Evolutionary conservation across 2,329 filamentous ascomycete species (phyloP).

Genomic region (Aureobasidium lini): DNA sequence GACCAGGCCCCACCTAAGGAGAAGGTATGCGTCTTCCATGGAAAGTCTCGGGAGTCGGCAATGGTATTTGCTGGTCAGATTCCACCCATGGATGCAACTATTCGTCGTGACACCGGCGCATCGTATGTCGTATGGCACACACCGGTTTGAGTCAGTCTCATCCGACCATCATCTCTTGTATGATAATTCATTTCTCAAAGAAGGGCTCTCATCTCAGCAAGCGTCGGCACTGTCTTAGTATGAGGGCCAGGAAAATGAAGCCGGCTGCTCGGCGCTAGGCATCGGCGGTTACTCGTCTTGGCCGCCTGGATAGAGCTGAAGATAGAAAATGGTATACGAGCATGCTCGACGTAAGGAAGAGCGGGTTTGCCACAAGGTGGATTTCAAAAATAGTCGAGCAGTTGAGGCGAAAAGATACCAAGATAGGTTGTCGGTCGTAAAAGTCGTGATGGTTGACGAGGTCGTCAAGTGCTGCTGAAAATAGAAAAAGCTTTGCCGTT

Average conservation of each 20-base stretch:
- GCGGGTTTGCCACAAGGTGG: not conserved
- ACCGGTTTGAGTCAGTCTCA: not conserved
- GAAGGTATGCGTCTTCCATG: not conserved
- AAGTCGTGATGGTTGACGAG: not conserved
- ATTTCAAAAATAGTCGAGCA: not conserved
- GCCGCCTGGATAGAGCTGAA: not conserved
- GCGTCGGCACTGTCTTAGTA: not conserved
- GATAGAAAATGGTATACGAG: not conserved
- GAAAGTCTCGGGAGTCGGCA: not conserved
- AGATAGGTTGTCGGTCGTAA: not conserved
- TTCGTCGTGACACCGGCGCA: not conserved
- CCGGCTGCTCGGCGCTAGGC: not conserved
- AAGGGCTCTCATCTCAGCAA: constrained; percentile 1
- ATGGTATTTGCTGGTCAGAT: not conserved
- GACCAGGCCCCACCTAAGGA: not conserved
- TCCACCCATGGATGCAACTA: not conserved
- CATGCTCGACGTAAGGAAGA: not conserved
- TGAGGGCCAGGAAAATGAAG: not conserved
- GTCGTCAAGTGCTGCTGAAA: constrained; percentile 3
- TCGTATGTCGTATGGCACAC: not conserved
- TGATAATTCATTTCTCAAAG: not conserved
- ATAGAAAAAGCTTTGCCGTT: constrained; percentile 1
- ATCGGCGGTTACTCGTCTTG: not conserved
- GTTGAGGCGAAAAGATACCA: not conserved
- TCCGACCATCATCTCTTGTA: not conserved